phyloP scores from a whole-genome alignment of 257 asterid species.

The Penstemon barbatus region DNA sequence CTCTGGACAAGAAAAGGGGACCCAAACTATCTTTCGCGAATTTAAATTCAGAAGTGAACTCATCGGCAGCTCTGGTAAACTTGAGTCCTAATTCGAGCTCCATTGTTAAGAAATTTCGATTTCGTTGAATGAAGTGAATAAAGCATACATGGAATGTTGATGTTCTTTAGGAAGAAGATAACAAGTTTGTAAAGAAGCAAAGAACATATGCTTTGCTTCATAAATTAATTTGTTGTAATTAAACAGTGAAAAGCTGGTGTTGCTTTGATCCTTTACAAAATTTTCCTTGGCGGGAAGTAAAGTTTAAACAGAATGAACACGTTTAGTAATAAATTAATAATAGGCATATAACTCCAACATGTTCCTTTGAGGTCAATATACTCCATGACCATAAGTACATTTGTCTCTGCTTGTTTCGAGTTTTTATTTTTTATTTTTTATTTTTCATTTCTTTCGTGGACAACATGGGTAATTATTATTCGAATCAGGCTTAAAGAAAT shows the following conservation, averaged over 20 bases:
- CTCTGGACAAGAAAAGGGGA: constrained; percentile 59
- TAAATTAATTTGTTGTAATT: neutral
- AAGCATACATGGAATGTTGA: neutral
- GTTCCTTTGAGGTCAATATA: neutral
- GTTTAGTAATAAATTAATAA: neutral
- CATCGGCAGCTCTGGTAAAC: constrained; percentile 49
- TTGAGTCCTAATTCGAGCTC: constrained; percentile 38
- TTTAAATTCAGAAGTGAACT: constrained; percentile 48
- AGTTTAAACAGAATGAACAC: constrained; percentile 12
- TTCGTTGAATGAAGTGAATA: constrained; percentile 13
- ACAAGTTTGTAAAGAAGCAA: constrained; percentile 27
- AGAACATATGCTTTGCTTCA: constrained; percentile 70
- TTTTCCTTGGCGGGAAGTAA: constrained; percentile 7
- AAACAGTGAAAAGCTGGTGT: neutral
- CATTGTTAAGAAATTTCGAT: constrained; percentile 25
- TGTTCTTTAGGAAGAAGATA: constrained; percentile 3
- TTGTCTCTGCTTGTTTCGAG: no score
- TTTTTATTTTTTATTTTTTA: no score
- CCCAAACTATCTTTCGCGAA: constrained; percentile 53
- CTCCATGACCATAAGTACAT: no score
- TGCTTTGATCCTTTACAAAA: constrained; percentile 4
- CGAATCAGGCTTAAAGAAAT: no score
- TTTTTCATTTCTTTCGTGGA: no score
- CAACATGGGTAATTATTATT: no score
- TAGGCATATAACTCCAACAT: neutral